These are phyloP conservation scores for Pholiota microspora DNA, from an alignment of 768 basidiomycete species.

Conservation along the genomic window DNA sequence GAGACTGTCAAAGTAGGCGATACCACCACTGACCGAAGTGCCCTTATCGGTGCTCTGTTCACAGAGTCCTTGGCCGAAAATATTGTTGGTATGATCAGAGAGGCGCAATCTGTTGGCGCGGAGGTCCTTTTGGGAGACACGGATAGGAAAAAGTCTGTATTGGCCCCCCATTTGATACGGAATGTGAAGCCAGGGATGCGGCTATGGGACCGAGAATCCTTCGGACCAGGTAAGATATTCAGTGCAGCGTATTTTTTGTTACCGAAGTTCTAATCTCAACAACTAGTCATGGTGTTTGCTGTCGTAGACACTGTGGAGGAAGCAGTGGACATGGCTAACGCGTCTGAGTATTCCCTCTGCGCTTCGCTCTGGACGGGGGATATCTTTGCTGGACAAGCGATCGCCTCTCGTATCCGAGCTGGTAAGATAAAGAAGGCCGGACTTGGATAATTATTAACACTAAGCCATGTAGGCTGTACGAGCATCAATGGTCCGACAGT, in stretches of 20 bases:
- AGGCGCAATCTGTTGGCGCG: slow-evolving; percentile 45
- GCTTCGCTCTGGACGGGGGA: slow-evolving; percentile 54
- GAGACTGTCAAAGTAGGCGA: slow-evolving; percentile 39
- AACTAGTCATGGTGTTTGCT: slow-evolving; percentile 40
- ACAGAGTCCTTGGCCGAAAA: slow-evolving; percentile 42
- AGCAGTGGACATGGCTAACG: slow-evolving; percentile 54
- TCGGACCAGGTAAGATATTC: slow-evolving; percentile 48
- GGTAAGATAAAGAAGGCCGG: slow-evolving; percentile 26
- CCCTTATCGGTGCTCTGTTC: slow-evolving; percentile 40
- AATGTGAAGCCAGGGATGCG: slow-evolving; percentile 49
- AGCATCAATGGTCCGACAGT: slow-evolving; percentile 57
- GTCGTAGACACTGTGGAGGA: slow-evolving; percentile 49
- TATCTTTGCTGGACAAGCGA: slow-evolving; percentile 37
- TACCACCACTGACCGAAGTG: slow-evolving; percentile 23
- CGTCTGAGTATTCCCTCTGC: slow-evolving; percentile 48
- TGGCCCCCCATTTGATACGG: slow-evolving; percentile 51
- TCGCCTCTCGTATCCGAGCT: slow-evolving; percentile 47
- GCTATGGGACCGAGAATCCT: slow-evolving; percentile 58
- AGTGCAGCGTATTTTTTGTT: background rate
- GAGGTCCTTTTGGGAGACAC: slow-evolving; percentile 44
- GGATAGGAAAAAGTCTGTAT: slow-evolving; percentile 33
- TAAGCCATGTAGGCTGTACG: slow-evolving; percentile 36
- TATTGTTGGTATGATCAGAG: slow-evolving; percentile 40
- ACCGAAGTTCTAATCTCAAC: background rate
- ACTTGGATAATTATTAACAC: background rate